Conservation (phyloP, 352 stramenopile species). For the Globisporangium orthogonon region DNA sequence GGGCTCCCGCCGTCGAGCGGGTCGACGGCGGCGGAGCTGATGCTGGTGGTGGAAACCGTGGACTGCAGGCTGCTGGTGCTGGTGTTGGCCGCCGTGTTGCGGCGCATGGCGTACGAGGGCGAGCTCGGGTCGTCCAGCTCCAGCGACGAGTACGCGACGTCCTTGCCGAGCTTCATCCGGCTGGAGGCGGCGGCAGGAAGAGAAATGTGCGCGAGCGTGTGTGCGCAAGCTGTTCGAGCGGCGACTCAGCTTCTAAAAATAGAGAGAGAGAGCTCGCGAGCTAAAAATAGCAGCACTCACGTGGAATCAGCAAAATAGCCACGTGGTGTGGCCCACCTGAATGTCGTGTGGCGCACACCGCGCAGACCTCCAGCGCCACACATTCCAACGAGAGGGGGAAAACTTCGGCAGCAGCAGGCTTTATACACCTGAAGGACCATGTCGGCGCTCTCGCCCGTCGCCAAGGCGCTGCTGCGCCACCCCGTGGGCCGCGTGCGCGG, state of each 20-base stretch:
- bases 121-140: constrained; percentile 57
- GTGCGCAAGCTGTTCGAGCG: too few relatives aligned
- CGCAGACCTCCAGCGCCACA: neutral
- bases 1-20: constrained; percentile 6
- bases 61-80: constrained; percentile 40
- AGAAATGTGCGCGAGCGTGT: too few relatives aligned
- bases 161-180: constrained; percentile 66
- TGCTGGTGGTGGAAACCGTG: constrained; percentile 24
- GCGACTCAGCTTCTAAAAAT: too few relatives aligned
- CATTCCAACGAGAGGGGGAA: neutral
- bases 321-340: too few relatives aligned
- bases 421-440: constrained; percentile 19
- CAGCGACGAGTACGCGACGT: constrained; percentile 71
- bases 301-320: too few relatives aligned
- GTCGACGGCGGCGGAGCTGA: constrained; percentile 13
- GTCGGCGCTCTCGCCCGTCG: constrained; percentile 78
- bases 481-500: constrained; percentile 62
- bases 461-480: constrained; percentile 70
- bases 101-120: constrained; percentile 20
- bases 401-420: neutral
- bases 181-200: too few relatives aligned
- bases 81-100: constrained; percentile 20
- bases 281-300: too few relatives aligned
- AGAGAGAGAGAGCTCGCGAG: too few relatives aligned
- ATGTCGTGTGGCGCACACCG: too few relatives aligned